Percentiles rank a stretch among this genome's conserved stretches.
phyloP scores from a whole-genome alignment of 2,329 filamentous ascomycete species.

The Macrophomina phaseolina region DNA sequence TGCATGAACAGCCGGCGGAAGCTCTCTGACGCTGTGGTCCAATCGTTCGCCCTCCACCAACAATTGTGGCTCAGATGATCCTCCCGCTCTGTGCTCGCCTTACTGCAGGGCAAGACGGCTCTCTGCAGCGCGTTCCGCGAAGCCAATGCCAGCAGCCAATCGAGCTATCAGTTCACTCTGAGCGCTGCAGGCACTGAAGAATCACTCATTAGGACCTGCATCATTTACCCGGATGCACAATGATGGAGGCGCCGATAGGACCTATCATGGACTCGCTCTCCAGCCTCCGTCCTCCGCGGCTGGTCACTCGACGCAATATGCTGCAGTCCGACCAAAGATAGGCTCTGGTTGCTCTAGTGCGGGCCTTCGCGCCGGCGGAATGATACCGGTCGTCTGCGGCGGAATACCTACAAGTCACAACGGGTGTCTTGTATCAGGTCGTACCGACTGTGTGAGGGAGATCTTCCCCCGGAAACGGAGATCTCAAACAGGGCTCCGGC shows the following conservation, averaged over 20 bases:
- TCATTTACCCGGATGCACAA: constrained; percentile 7
- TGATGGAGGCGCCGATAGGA: background rate
- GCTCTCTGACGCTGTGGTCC: constrained; percentile 13
- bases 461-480: background rate
- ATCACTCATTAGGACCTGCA: background rate
- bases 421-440: constrained; percentile 4
- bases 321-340: background rate
- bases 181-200: background rate
- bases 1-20: constrained; percentile 10
- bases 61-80: constrained; percentile 8
- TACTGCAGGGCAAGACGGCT: constrained; percentile 19
- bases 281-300: background rate
- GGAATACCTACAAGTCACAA: background rate
- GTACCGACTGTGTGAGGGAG: background rate
- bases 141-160: background rate
- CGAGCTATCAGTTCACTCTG: background rate
- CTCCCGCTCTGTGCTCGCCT: constrained; percentile 12
- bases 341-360: background rate
- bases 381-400: background rate
- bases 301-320: background rate
- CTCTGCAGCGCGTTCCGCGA: background rate
- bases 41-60: constrained; percentile 10
- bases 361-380: background rate
- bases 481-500: constrained; percentile 11
- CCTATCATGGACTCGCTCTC: background rate